Conservation (phyloP, 2,329 filamentous ascomycete species). For the Colletotrichum sp. region DNA sequence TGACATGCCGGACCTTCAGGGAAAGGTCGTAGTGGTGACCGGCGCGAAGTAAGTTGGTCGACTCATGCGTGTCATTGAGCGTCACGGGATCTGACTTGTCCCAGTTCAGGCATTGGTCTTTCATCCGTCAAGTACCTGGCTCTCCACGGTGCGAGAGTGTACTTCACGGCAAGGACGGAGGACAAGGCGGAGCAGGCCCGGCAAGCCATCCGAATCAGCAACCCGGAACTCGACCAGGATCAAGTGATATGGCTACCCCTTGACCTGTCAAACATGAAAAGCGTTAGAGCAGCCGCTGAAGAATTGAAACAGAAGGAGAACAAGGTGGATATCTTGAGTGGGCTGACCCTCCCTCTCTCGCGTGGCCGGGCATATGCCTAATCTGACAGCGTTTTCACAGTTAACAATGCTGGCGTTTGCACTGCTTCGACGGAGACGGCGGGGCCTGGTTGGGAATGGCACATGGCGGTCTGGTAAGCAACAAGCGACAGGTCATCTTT, state of each 20-base stretch:
- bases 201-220: neutral
- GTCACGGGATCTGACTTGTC: neutral
- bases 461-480: slow-evolving; percentile 27
- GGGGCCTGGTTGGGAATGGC: slow-evolving; percentile 26
- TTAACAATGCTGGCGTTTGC: slow-evolving; percentile 29
- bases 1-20: slow-evolving; percentile 25
- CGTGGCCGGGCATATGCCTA: neutral
- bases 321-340: slow-evolving; percentile 31
- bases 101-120: slow-evolving; percentile 28
- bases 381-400: neutral
- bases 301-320: slow-evolving; percentile 24
- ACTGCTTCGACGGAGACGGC: slow-evolving; percentile 1
- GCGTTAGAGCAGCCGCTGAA: slow-evolving; percentile 23
- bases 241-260: slow-evolving; percentile 25
- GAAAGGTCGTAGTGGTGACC: slow-evolving; percentile 30
- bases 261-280: slow-evolving; percentile 27
- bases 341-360: neutral
- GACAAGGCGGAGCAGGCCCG: slow-evolving; percentile 20
- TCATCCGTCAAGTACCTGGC: slow-evolving; percentile 28
- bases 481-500: neutral
- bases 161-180: slow-evolving; percentile 27
- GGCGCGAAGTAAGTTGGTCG: slow-evolving; percentile 27
- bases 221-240: slow-evolving; percentile 11
- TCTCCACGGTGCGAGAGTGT: slow-evolving; percentile 29
- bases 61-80: neutral